phyloP scores from a whole-genome alignment of 352 stramenopile genomes.

The Aphanomyces cochlioides region DNA sequence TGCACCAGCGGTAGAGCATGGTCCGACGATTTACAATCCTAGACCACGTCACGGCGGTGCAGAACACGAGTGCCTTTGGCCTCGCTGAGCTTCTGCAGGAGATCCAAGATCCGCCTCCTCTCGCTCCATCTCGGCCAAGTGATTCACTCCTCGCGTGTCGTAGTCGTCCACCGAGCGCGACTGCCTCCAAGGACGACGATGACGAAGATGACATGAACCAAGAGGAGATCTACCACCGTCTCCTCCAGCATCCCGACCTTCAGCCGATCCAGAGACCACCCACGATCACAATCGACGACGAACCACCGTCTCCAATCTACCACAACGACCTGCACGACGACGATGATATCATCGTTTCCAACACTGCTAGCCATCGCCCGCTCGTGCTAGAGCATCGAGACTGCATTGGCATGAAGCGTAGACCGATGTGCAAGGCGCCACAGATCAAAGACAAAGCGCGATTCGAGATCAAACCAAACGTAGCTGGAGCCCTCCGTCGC shows the following conservation, averaged over 20 bases:
- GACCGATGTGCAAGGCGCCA: background rate
- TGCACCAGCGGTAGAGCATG: background rate
- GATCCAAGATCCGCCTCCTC: background rate
- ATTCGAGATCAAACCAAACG: background rate
- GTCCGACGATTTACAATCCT: constrained; percentile 13
- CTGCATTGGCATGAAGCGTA: background rate
- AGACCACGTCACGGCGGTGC: constrained; percentile 2
- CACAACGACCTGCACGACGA: background rate
- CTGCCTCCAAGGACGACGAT: background rate
- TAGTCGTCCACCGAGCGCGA: background rate
- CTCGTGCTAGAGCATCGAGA: background rate
- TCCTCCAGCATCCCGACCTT: constrained; percentile 10
- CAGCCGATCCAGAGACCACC: background rate
- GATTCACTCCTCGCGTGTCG: background rate
- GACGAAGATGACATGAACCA: constrained; percentile 8
- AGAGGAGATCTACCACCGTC: constrained; percentile 10
- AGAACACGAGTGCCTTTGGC: background rate
- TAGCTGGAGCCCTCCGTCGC: constrained; percentile 6
- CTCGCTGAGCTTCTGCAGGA: constrained; percentile 4
- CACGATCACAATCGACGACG: background rate
- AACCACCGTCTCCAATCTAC: background rate
- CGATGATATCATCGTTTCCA: background rate
- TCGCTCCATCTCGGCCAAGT: background rate
- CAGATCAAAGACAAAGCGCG: background rate
- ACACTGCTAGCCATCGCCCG: background rate